A percentile compares a stretch with the other conserved stretches of the same genome.
Conservation (phyloP, 2,329 filamentous ascomycete genomes). For the Ceratocystis destructans region DNA sequence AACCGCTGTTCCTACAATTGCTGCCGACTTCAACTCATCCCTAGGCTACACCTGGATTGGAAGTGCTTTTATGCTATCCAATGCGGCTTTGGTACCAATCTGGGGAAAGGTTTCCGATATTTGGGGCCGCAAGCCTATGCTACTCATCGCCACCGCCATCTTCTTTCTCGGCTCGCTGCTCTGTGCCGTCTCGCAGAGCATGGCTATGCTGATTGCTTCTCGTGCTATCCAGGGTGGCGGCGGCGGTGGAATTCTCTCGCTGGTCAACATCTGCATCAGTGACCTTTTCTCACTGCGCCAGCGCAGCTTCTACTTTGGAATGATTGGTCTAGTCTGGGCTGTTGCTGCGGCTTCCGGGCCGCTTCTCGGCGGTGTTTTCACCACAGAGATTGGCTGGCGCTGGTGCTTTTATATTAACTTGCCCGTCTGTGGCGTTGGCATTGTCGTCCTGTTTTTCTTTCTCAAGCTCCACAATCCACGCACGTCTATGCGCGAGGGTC, state of each 20-base stretch:
- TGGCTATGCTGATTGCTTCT: slow-evolving; percentile 41
- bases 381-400: slow-evolving; percentile 49
- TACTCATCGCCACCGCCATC: slow-evolving; percentile 37
- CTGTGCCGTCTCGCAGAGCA: slow-evolving; percentile 36
- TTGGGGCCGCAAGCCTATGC: slow-evolving; percentile 43
- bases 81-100: slow-evolving; percentile 50
- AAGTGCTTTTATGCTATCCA: slow-evolving; percentile 57
- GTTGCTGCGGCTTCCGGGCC: slow-evolving; percentile 52
- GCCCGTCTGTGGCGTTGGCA: slow-evolving; percentile 34
- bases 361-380: slow-evolving; percentile 55
- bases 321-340: slow-evolving; percentile 47
- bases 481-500: slow-evolving; percentile 47
- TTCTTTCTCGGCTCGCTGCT: slow-evolving; percentile 44
- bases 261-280: slow-evolving; percentile 45
- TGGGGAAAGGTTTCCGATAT: slow-evolving; percentile 54
- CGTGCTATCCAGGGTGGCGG: slow-evolving; percentile 45
- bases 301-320: slow-evolving; percentile 39
- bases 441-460: slow-evolving; percentile 42
- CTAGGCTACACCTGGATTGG: slow-evolving; percentile 68
- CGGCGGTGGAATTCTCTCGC: slow-evolving; percentile 43
- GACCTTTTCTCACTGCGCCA: slow-evolving; percentile 42
- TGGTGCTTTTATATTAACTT: slow-evolving; percentile 59
- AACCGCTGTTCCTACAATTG: slow-evolving; percentile 53
- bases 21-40: slow-evolving; percentile 48
- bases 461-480: slow-evolving; percentile 55